These are phyloP conservation scores for Piper longum DNA, from an alignment of 164 flowering plant species.

Conservation along the genomic window DNA sequence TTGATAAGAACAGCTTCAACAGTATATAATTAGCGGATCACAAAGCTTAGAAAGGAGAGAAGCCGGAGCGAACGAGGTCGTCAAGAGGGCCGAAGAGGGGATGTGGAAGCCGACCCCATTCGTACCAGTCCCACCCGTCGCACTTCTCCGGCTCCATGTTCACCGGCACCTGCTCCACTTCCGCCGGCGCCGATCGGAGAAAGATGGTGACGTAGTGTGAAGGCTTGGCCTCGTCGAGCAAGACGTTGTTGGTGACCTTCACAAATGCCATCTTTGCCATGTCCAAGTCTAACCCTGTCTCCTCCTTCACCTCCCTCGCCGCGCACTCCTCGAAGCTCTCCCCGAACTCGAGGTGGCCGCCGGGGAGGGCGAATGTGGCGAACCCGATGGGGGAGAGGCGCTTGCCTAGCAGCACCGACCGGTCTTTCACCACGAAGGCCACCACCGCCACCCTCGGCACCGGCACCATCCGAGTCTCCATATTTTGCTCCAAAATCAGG, in stretches of 20 bases:
- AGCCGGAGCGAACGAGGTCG: conserved; percentile 30
- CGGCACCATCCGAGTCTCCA: background rate
- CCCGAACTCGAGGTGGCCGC: conserved; percentile 90
- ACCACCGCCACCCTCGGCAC: conserved; percentile 42
- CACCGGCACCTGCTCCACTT: conserved; percentile 33
- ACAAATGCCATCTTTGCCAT: conserved; percentile 36
- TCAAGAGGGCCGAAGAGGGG: conserved; percentile 56
- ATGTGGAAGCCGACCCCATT: conserved; percentile 53
- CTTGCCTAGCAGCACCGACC: conserved; percentile 41
- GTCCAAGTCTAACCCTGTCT: conserved; percentile 60
- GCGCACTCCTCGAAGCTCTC: conserved; percentile 87
- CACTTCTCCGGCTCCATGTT: conserved; percentile 72
- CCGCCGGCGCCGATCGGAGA: conserved; percentile 30
- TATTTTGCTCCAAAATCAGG: no score
- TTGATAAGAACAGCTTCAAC: no score
- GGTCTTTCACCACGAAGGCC: conserved; percentile 38
- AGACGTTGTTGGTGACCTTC: conserved; percentile 54
- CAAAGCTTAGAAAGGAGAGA: conserved; percentile 35
- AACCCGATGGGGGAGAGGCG: conserved; percentile 42
- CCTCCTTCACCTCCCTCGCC: conserved; percentile 72
- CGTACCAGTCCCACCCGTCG: conserved; percentile 85
- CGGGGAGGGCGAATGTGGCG: conserved; percentile 66
- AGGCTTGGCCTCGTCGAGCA: conserved; percentile 32
- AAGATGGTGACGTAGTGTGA: conserved; percentile 40
- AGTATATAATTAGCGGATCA: background rate